These are phyloP conservation scores for Creolimax fragrantissima DNA, from an alignment of 78 protist species.

Conservation along the genomic window DNA sequence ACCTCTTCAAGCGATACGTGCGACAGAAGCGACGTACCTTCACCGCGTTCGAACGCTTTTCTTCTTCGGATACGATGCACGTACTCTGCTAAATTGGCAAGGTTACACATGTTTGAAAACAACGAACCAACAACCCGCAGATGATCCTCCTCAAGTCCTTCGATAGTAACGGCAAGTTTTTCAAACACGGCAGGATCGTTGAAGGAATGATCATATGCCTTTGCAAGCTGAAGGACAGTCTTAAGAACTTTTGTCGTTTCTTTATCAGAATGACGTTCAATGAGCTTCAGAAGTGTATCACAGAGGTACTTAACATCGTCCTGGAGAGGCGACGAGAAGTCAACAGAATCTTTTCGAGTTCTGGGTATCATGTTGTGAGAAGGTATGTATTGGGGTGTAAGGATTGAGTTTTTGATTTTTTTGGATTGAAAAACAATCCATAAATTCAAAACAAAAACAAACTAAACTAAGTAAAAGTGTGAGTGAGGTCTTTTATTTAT, in stretches of 20 bases:
- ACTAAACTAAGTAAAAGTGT: too few species aligned
- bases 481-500: too few species aligned
- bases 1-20: background rate
- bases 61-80: conserved; percentile 1
- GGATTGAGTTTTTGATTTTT: too few species aligned
- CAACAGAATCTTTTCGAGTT: background rate
- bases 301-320: background rate
- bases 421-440: too few species aligned
- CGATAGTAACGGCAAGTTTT: background rate
- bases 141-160: background rate
- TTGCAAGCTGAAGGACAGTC: background rate
- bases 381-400: too few species aligned
- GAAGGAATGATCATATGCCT: background rate
- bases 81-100: background rate
- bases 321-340: background rate
- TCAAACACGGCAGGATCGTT: background rate
- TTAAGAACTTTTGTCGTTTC: background rate
- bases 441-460: too few species aligned
- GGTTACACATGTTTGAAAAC: background rate
- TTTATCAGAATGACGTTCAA: background rate
- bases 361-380: too few species aligned
- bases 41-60: background rate
- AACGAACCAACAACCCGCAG: background rate
- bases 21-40: background rate
- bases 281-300: background rate